These are phyloP conservation scores for Cucurbita moschata DNA, from an alignment of 306 rosid genomes.

Conservation along the genomic window DNA sequence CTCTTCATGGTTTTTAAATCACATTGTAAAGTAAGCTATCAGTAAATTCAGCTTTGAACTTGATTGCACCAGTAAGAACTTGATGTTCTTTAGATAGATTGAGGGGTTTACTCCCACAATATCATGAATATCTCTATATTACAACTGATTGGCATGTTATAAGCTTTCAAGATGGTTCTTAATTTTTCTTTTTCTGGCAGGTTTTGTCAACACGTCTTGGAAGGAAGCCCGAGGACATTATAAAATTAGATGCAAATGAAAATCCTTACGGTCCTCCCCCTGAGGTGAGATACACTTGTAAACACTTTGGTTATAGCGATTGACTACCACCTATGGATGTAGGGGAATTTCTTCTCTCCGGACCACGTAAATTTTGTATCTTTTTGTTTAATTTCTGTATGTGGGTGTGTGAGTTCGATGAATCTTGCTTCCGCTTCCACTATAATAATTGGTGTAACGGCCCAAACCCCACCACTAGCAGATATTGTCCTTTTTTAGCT, in stretches of 20 bases:
- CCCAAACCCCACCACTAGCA: too few relatives aligned
- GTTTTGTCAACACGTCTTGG: conserved; percentile 73
- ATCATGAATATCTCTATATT: background rate
- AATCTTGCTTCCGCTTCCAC: too few relatives aligned
- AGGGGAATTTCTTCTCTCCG: too few relatives aligned
- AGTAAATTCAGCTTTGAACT: background rate
- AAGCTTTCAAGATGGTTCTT: background rate
- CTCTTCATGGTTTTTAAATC: background rate
- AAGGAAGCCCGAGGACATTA: conserved; percentile 86
- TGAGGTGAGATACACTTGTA: conserved; percentile 32
- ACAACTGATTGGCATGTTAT: background rate
- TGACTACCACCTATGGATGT: too few relatives aligned
- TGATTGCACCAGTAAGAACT: background rate
- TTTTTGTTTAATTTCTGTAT: too few relatives aligned
- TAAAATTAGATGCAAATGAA: conserved; percentile 95
- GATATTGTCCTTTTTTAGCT: too few relatives aligned
- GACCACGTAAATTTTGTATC: too few relatives aligned
- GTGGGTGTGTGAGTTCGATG: too few relatives aligned
- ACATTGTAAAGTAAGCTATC: background rate
- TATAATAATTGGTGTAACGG: too few relatives aligned
- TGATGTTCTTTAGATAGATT: background rate
- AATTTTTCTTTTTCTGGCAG: conserved; percentile 21
- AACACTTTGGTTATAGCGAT: too few relatives aligned
- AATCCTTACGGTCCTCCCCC: conserved; percentile 99
- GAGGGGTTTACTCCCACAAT: background rate